Conservation (phyloP, 305 asterid species). For the Fraxinus paxiana region DNA sequence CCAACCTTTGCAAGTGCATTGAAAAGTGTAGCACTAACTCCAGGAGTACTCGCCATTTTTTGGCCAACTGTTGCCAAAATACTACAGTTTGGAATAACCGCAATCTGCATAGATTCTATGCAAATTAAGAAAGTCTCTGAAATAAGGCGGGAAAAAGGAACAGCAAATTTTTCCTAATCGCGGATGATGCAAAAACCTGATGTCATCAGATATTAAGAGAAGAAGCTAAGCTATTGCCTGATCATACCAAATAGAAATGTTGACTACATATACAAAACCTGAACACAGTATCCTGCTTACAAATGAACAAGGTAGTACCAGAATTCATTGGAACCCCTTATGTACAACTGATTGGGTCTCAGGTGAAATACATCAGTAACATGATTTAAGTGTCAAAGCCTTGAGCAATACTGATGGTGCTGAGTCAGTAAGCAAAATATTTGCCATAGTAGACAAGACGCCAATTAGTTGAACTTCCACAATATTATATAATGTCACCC, state of each 20-base stretch:
- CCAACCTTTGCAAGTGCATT: slow-evolving; percentile 94
- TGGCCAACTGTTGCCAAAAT: slow-evolving; percentile 97
- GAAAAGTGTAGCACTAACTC: slow-evolving; percentile 96
- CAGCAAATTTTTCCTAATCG: not conserved
- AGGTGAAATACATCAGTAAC: not conserved
- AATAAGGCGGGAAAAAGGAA: slow-evolving; percentile 5
- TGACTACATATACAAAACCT: not conserved
- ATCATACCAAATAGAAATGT: not conserved
- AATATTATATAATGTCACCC: not conserved
- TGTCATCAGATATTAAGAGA: not conserved
- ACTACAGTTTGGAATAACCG: slow-evolving; percentile 83
- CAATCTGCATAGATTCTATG: slow-evolving; percentile 55
- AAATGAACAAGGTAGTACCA: not conserved
- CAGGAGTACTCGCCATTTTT: slow-evolving; percentile 98
- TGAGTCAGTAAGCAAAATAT: not conserved
- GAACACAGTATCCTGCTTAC: slow-evolving; percentile 8
- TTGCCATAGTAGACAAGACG: not conserved
- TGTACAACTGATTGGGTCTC: not conserved
- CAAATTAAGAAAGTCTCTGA: slow-evolving; percentile 12
- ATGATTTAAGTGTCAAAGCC: not conserved
- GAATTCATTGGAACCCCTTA: not conserved
- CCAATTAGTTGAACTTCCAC: not conserved
- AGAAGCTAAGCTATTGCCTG: not conserved
- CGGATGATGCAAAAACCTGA: not conserved
- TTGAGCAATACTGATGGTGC: not conserved